Evolutionary conservation across 257 asterid genomes (phyloP).

Genomic region (Cynanchum wilfordii): DNA sequence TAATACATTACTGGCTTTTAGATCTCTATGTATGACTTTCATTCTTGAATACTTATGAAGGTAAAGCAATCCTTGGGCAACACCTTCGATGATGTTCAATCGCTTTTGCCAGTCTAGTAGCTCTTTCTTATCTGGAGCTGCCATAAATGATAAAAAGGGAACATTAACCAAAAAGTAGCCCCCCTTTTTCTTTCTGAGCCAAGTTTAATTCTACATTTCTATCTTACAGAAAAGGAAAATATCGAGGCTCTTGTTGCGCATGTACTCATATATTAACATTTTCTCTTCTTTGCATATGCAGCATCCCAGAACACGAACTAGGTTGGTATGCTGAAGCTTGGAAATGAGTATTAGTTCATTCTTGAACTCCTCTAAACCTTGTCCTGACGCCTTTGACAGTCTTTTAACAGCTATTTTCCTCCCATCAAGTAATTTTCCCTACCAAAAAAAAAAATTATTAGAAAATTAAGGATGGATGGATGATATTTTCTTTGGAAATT

Average conservation of each 20-base stretch:
- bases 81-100: slow-evolving; percentile 34
- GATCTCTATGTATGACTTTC: slow-evolving; percentile 52
- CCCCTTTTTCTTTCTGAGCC: no score
- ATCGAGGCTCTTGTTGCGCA: slow-evolving; percentile 65
- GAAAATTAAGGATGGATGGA: background rate
- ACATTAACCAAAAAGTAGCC: background rate
- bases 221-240: slow-evolving; percentile 27
- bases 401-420: slow-evolving; percentile 55
- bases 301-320: slow-evolving; percentile 48
- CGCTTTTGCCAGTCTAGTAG: slow-evolving; percentile 29
- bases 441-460: background rate
- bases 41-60: slow-evolving; percentile 61
- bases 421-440: slow-evolving; percentile 51
- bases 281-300: slow-evolving; percentile 51
- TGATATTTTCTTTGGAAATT: background rate
- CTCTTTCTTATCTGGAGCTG: slow-evolving; percentile 25
- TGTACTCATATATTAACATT: slow-evolving; percentile 55
- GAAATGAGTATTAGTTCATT: slow-evolving; percentile 54
- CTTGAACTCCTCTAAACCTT: slow-evolving; percentile 58
- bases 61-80: slow-evolving; percentile 57
- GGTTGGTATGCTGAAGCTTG: slow-evolving; percentile 62
- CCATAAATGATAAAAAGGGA: background rate
- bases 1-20: slow-evolving; percentile 54
- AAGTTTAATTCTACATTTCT: background rate
- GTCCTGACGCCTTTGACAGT: slow-evolving; percentile 49